phyloP scores from a whole-genome alignment of 495 filamentous ascomycete genomes.

The Xylona heveae region DNA sequence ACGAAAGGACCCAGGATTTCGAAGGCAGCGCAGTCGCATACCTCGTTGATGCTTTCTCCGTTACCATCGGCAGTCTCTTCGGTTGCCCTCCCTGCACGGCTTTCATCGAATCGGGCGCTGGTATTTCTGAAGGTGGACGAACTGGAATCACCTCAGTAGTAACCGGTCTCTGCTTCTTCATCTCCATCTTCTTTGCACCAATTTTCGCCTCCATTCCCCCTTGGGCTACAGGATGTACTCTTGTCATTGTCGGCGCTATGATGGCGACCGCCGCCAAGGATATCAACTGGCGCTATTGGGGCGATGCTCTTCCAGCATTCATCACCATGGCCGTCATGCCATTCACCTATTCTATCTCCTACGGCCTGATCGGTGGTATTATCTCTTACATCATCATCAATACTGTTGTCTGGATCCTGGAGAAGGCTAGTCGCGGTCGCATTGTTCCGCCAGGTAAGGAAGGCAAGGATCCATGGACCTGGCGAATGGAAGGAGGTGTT shows the following conservation, averaged over 20 bases:
- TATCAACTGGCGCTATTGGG: slow-evolving; percentile 69
- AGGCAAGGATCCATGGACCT: slow-evolving; percentile 55
- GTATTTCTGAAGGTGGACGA: slow-evolving; percentile 64
- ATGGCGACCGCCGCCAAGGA: slow-evolving; percentile 55
- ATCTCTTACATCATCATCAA: slow-evolving; percentile 53
- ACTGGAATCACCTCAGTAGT: slow-evolving; percentile 64
- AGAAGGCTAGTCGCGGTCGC: slow-evolving; percentile 38
- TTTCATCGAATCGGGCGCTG: slow-evolving; percentile 65
- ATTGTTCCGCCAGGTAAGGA: slow-evolving; percentile 51
- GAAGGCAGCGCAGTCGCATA: slow-evolving; percentile 61
- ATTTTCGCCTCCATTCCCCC: slow-evolving; percentile 71
- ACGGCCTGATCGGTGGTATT: slow-evolving; percentile 63
- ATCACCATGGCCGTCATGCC: slow-evolving; percentile 65
- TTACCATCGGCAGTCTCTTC: slow-evolving; percentile 56
- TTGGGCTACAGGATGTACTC: slow-evolving; percentile 67
- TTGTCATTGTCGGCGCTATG: slow-evolving; percentile 61
- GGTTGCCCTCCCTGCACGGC: slow-evolving; percentile 60
- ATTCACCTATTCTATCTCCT: slow-evolving; percentile 68
- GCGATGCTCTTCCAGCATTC: slow-evolving; percentile 62
- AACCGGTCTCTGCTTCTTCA: slow-evolving; percentile 64
- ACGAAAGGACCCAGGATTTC: slow-evolving; percentile 54
- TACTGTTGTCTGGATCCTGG: slow-evolving; percentile 37
- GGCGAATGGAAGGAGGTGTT: slow-evolving; percentile 41
- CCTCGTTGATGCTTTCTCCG: slow-evolving; percentile 53
- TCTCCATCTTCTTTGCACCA: slow-evolving; percentile 68